Evolutionary conservation across 352 stramenopile genomes (phyloP).

Genomic region (Pythium phragmitis): DNA sequence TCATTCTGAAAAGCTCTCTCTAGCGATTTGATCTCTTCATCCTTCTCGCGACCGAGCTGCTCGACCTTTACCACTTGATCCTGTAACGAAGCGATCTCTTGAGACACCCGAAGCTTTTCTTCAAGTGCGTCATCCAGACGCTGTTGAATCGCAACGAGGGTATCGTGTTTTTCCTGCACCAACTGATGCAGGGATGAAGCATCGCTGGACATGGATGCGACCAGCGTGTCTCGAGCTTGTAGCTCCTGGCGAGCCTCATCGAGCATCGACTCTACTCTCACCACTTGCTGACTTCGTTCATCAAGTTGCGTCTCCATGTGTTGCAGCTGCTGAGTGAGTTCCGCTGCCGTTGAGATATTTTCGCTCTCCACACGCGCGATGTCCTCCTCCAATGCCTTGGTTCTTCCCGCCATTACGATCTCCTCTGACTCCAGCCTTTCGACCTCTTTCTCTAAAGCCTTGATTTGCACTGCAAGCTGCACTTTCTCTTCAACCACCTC

Average conservation of each 20-base stretch:
- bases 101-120: neutral
- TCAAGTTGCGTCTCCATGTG: conserved; percentile 6
- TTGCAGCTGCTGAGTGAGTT: neutral
- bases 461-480: neutral
- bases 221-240: neutral
- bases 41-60: neutral
- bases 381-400: neutral
- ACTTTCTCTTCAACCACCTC: conserved; percentile 12
- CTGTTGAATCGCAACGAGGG: conserved; percentile 2
- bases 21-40: conserved; percentile 6
- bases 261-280: neutral
- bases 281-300: neutral
- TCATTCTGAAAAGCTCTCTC: conserved; percentile 8
- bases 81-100: neutral
- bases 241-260: neutral
- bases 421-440: neutral
- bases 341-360: neutral
- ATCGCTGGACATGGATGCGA: conserved; percentile 9
- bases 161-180: conserved; percentile 7
- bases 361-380: conserved; percentile 1
- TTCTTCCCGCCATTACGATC: neutral
- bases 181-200: conserved; percentile 3
- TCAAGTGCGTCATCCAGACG: neutral
- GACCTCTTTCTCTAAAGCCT: neutral
- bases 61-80: neutral